Base-by-base conservation (phyloP, 2,329 filamentous ascomycete genomes). In the Tricladium varicosporioides region DNA sequence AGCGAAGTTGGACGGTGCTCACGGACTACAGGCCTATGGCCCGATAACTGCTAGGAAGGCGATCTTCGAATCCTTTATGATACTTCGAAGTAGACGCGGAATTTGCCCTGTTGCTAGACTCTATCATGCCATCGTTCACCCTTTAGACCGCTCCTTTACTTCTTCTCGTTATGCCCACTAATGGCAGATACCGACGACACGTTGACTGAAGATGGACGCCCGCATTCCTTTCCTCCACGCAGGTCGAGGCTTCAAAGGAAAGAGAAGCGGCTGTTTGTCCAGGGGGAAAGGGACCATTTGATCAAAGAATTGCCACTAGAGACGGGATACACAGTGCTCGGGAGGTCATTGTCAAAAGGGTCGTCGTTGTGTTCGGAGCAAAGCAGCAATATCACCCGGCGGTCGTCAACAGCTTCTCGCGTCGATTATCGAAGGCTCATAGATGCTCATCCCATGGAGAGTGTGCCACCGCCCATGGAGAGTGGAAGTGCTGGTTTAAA, bases 171-270 rank as follows among this genome's bases (percentile, higher is more conserved):
- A 58, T 55, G 57, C 45, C 52, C 57, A 59, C 57, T 4, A 27
- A 55, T 59, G 57, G 57, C 57, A 14, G n/a, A 36, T 13, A 15
- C 33, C 32, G 36, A 58, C 56, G 45, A 52, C 52, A 53, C 53
- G 11, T 54, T 43, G 14, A 22, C 46, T 10, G 43, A 36, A 5
- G 44, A 36, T 48, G 45, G 52, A 10, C 33, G 33, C 32, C 36
- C 43, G 48, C 56, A 58, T 51, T 14, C 18, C 16, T 10, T 5
- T 15, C 53, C 46, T n/a, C 11, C 19, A 13, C n/a, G 13, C 18
- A 22, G 18, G 44, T n/a, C 9, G 11, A 40, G 42, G 18, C 54
- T 32, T 2, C 50, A 42, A 15, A 48, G 32, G 31, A 19, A 48
- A 27, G 42, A 52, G 4, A 33, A 14, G 13, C 22, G 27, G 48